Percentiles rank a stretch among this genome's conserved stretches.
Conservation (phyloP, 441 rosid genomes). For the Aleurites moluccanus region DNA sequence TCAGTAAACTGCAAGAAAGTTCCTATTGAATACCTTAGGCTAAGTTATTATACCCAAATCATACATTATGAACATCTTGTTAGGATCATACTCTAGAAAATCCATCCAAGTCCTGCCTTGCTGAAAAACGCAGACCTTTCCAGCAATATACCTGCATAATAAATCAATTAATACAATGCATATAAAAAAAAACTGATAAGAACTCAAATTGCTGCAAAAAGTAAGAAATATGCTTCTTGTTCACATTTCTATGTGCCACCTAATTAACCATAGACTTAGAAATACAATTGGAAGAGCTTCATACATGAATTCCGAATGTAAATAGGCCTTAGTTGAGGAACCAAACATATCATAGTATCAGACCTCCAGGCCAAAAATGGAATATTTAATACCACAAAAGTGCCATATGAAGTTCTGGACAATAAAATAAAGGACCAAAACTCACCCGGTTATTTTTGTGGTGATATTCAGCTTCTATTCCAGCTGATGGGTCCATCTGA, state of each 20-base stretch:
- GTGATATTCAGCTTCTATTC: slow-evolving; percentile 94
- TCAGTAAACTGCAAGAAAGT: slow-evolving; percentile 76
- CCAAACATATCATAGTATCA: background rate
- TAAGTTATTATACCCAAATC: slow-evolving; percentile 1
- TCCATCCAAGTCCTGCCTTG: slow-evolving; percentile 96
- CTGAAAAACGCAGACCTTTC: slow-evolving; percentile 94
- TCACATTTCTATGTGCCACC: background rate
- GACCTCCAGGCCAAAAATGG: background rate
- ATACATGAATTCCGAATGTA: background rate
- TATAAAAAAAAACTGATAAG: background rate
- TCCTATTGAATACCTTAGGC: slow-evolving; percentile 9
- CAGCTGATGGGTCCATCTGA: slow-evolving; percentile 95
- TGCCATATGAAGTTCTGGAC: background rate
- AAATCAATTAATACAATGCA: background rate
- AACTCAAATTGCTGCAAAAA: background rate
- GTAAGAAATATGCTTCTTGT: background rate
- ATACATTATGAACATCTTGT: background rate
- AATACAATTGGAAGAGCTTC: background rate
- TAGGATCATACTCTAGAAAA: slow-evolving; percentile 71
- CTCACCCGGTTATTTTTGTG: slow-evolving; percentile 86
- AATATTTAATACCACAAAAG: background rate
- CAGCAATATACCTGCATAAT: slow-evolving; percentile 88
- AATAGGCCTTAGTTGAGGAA: background rate
- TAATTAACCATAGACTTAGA: background rate
- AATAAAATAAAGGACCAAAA: slow-evolving; percentile 9